Conservation (phyloP, 2,329 filamentous ascomycete species). For the Penicillium expansum region DNA sequence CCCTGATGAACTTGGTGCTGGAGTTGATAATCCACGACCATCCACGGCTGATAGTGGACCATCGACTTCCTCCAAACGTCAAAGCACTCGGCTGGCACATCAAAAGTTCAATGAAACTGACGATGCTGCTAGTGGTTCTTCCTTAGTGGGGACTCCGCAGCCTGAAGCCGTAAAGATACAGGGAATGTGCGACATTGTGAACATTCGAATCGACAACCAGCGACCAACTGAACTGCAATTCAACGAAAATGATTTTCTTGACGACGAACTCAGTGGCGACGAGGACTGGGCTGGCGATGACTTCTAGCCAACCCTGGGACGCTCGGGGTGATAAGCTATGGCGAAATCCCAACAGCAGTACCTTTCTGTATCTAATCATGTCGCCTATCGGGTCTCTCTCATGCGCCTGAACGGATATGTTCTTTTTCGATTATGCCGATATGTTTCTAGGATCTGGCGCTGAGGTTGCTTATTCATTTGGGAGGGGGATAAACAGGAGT, state of each 20-base stretch:
- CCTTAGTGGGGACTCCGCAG: neutral
- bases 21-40: conserved; percentile 10
- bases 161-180: conserved; percentile 40
- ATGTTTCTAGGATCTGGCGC: neutral
- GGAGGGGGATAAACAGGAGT: neutral
- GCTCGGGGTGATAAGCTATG: conserved; percentile 23
- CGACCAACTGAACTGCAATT: conserved; percentile 59
- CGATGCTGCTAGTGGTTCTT: conserved; percentile 13
- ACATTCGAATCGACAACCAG: conserved; percentile 61
- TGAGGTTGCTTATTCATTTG: neutral
- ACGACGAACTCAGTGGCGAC: conserved; percentile 59
- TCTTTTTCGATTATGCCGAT: neutral
- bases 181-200: conserved; percentile 58
- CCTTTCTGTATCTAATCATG: neutral
- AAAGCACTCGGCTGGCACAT: conserved; percentile 40
- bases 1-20: neutral
- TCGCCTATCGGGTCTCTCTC: neutral
- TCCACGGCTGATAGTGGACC: conserved; percentile 14
- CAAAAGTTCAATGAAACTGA: conserved; percentile 28
- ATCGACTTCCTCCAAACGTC: conserved; percentile 34
- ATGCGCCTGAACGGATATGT: neutral
- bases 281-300: conserved; percentile 60
- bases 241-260: conserved; percentile 59
- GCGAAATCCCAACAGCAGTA: neutral
- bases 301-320: conserved; percentile 19